Evolutionary conservation across 2,329 filamentous ascomycete species (phyloP), one percentile per base, ranked within the genome.

Genomic region (Phyllosticta paracitricarpa): DNA sequence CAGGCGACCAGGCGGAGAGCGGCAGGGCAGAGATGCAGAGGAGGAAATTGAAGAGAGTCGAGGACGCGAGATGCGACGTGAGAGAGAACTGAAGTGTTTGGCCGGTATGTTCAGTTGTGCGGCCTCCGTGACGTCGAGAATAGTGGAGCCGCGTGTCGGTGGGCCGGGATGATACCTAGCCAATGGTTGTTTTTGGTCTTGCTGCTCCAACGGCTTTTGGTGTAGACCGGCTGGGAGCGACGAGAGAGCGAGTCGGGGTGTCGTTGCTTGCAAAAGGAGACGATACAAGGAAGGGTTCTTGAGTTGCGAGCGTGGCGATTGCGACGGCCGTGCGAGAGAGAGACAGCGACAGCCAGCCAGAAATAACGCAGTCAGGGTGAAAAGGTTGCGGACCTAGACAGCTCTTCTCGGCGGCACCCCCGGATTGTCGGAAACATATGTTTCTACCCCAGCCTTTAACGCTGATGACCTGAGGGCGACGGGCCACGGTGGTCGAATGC

Each of bases 121-220:
- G 55, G 51, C 59, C 54, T 51, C n/a, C 19, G 59, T 61, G 59
- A 61, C 59, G 59, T 61, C 59, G 59, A 61, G 54, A 61, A 61
- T 26, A 54, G 59, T 61, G 59, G 59, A 61, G 59, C 59, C 51
- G 59, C 30, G 52, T 55, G 51, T 40, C 52, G 51, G 25, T 51
- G 40, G 54, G 59, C 40, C 40, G 40, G 40, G 40, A n/a, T 48
- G 40, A 17, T n/a, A n/a, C n/a, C n/a, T n/a, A 48, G 40, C 58
- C 58, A 61, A 61, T 61, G 58, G 58, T 48, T 48, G 40, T 48
- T 48, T 48, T 17, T 48, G 40, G 40, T 48, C 19, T n/a, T 48
- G 40, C 12, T 3, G 40, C 12, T 48, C n/a, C 40, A n/a, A 48
- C 40, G 40, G 1, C 40, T 48, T n/a, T n/a, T n/a, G 40, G 40